Conservation (phyloP, 208 protist genomes). For the Endotrypanum monterogeii region DNA sequence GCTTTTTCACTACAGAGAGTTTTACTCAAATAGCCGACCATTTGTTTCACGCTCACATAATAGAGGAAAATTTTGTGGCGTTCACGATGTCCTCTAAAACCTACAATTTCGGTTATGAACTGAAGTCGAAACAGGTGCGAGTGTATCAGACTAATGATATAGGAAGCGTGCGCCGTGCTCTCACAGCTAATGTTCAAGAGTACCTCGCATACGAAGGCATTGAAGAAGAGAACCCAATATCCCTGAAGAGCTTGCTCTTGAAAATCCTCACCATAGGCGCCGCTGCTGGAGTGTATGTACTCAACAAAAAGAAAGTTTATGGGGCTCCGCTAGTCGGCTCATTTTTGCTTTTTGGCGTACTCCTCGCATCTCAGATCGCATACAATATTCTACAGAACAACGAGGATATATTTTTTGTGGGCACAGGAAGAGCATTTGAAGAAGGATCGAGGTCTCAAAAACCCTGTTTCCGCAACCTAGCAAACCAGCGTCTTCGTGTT, state of each 20-base stretch:
- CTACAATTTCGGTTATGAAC: constrained; percentile 73
- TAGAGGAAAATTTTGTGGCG: neutral
- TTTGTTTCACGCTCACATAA: neutral
- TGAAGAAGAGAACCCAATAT: constrained; percentile 33
- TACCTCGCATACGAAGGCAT: constrained; percentile 48
- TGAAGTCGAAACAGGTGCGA: constrained; percentile 64
- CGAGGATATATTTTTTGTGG: constrained; percentile 31
- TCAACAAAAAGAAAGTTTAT: constrained; percentile 13
- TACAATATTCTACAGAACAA: constrained; percentile 19
- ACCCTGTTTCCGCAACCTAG: constrained; percentile 27
- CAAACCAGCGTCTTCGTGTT: constrained; percentile 44
- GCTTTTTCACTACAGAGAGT: neutral
- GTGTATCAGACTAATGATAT: constrained; percentile 53
- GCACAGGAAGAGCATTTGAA: constrained; percentile 10
- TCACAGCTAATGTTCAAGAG: constrained; percentile 55
- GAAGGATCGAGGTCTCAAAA: constrained; percentile 13
- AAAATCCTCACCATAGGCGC: constrained; percentile 11
- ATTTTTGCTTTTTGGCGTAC: constrained; percentile 15
- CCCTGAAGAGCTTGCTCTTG: constrained; percentile 24
- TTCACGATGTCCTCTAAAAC: constrained; percentile 9
- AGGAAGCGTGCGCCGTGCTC: constrained; percentile 37
- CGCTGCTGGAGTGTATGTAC: constrained; percentile 16
- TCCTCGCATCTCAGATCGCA: constrained; percentile 21
- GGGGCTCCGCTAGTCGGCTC: neutral
- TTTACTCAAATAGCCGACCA: neutral